These are phyloP conservation scores for Irpex sp. DNA, from an alignment of 1,284 basidiomycete species.

Conservation along the genomic window DNA sequence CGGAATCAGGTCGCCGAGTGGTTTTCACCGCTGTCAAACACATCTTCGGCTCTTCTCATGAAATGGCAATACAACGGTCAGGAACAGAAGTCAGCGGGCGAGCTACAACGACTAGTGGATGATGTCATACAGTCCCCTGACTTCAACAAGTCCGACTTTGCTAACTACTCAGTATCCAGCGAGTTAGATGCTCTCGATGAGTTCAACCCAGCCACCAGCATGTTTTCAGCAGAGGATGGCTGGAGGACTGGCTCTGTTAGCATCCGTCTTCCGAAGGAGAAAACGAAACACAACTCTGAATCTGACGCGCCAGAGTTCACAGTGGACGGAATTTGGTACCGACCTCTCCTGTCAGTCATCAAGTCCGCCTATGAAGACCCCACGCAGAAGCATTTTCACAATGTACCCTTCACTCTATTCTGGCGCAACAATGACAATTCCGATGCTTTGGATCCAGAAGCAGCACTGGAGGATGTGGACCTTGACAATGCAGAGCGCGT, in stretches of 20 bases:
- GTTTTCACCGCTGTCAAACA: constrained; percentile 11
- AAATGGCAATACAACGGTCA: constrained; percentile 12
- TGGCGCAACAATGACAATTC: neutral
- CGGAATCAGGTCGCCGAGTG: neutral
- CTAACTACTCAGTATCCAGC: constrained; percentile 7
- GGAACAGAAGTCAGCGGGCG: constrained; percentile 10
- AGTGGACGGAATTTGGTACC: constrained; percentile 12
- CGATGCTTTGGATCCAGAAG: neutral
- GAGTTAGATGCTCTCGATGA: constrained; percentile 12
- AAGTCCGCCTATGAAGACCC: constrained; percentile 8
- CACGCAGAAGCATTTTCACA: constrained; percentile 2
- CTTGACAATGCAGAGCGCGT: constrained; percentile 6
- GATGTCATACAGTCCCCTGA: constrained; percentile 17
- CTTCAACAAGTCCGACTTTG: constrained; percentile 15
- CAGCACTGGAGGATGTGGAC: neutral
- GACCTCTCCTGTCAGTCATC: constrained; percentile 14
- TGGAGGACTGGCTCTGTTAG: constrained; percentile 15
- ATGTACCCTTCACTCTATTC: constrained; percentile 11
- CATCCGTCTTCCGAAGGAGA: constrained; percentile 16
- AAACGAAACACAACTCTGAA: neutral
- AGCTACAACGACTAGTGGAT: constrained; percentile 18
- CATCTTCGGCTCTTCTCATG: constrained; percentile 2
- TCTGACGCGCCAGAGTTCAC: constrained; percentile 5
- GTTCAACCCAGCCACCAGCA: neutral
- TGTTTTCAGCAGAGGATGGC: constrained; percentile 7